A percentile compares a stretch with the other conserved stretches of the same genome.
These are phyloP conservation scores for Beta macrorhiza DNA, from an alignment of 179 eudicot species.

Conservation along the genomic window DNA sequence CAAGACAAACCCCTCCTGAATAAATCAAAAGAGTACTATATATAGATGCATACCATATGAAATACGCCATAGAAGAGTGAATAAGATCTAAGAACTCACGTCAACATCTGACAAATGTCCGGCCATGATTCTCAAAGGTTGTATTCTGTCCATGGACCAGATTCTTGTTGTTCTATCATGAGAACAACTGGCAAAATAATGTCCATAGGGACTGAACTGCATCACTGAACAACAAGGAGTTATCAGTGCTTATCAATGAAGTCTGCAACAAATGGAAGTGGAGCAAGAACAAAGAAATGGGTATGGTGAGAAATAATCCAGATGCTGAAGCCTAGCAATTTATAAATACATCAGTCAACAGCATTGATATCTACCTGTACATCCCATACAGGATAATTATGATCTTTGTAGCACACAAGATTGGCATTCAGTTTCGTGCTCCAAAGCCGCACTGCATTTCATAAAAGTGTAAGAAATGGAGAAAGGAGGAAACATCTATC, in stretches of 20 bases:
- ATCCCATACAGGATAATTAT: slow-evolving; percentile 99
- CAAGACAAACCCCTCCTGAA: background rate
- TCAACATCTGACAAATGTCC: slow-evolving; percentile 98
- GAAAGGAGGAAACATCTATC: background rate
- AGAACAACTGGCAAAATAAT: slow-evolving; percentile 95
- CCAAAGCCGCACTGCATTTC: slow-evolving; percentile 87
- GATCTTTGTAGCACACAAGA: slow-evolving; percentile 99
- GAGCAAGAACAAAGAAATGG: background rate
- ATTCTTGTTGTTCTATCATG: slow-evolving; percentile 98
- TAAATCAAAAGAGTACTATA: background rate
- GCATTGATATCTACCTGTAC: slow-evolving; percentile 60
- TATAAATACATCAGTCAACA: background rate
- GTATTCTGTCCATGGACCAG: slow-evolving; percentile 94
- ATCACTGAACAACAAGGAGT: slow-evolving; percentile 29
- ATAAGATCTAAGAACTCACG: slow-evolving; percentile 48
- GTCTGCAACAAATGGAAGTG: background rate
- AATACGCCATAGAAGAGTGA: background rate
- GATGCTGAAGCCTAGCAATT: background rate
- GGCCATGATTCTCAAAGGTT: slow-evolving; percentile 55
- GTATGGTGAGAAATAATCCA: background rate
- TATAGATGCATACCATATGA: background rate
- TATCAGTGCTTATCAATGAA: background rate
- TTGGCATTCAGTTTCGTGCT: slow-evolving; percentile 90
- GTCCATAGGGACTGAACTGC: slow-evolving; percentile 97
- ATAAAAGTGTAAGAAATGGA: background rate